Conservation (phyloP, 495 filamentous ascomycete species). For the Letharia lupina region DNA sequence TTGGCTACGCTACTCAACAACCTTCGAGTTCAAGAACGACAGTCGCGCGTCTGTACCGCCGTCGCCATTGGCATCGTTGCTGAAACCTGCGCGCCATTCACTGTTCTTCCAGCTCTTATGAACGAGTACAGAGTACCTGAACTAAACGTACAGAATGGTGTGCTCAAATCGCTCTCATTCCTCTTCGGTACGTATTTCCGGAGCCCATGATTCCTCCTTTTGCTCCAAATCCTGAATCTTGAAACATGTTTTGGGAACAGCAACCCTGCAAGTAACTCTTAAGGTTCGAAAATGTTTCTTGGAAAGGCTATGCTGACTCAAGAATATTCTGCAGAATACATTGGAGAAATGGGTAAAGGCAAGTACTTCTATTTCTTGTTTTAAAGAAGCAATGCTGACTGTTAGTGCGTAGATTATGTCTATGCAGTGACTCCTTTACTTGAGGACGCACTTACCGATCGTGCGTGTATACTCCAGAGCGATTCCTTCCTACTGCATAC, state of each 20-base stretch:
- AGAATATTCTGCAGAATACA: not conserved
- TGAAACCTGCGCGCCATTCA: conserved; percentile 98
- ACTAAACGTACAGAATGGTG: conserved; percentile 97
- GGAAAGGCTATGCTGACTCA: too few relatives aligned
- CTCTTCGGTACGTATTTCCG: conserved; percentile 31
- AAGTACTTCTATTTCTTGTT: too few relatives aligned
- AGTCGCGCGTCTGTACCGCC: conserved; percentile 95
- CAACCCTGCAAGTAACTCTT: too few relatives aligned
- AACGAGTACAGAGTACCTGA: conserved; percentile 99
- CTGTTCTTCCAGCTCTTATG: conserved; percentile 97
- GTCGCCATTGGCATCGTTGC: conserved; percentile 99
- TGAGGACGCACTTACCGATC: conserved; percentile 94
- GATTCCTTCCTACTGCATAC: too few relatives aligned
- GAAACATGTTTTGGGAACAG: too few relatives aligned
- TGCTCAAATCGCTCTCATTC: conserved; percentile 94
- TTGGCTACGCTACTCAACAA: conserved; percentile 94
- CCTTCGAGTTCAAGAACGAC: conserved; percentile 91
- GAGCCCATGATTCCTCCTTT: too few relatives aligned
- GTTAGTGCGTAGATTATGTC: conserved; percentile 35
- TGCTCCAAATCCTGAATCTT: too few relatives aligned
- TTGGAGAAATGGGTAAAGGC: not conserved
- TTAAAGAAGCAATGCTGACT: not conserved
- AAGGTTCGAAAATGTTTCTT: too few relatives aligned
- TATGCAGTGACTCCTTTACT: conserved; percentile 96
- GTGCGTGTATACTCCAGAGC: conserved; percentile 26